phyloP scores from a whole-genome alignment of 768 basidiomycete genomes.

The Coprinellus micaceus region DNA sequence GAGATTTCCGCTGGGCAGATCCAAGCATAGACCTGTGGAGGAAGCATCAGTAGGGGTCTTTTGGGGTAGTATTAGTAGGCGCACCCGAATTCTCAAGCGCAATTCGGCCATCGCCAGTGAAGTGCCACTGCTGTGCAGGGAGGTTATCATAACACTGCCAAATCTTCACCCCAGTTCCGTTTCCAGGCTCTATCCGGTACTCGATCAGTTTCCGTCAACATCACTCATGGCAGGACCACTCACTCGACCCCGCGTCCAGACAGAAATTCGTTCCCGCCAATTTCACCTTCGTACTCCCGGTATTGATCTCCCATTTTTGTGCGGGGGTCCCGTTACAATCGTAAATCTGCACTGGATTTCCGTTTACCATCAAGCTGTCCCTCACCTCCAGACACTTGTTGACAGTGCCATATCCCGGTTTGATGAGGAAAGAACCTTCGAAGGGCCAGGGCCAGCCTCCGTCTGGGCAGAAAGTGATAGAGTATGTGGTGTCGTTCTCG shows the following conservation, averaged over 20 bases:
- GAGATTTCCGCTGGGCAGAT: neutral
- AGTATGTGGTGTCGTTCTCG: slow-evolving; percentile 15
- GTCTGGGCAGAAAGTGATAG: slow-evolving; percentile 24
- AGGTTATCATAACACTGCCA: slow-evolving; percentile 27
- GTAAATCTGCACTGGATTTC: slow-evolving; percentile 33
- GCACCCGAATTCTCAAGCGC: slow-evolving; percentile 11
- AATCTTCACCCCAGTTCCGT: slow-evolving; percentile 28
- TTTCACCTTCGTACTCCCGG: slow-evolving; percentile 14
- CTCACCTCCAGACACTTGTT: slow-evolving; percentile 33
- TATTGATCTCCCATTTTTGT: slow-evolving; percentile 19
- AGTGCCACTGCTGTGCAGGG: slow-evolving; percentile 27
- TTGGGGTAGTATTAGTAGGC: neutral
- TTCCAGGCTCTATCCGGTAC: slow-evolving; percentile 24
- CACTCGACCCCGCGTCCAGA: slow-evolving; percentile 17
- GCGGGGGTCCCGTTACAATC: slow-evolving; percentile 24
- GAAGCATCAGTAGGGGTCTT: neutral
- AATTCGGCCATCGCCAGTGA: slow-evolving; percentile 24
- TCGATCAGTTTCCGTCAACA: too few relatives aligned
- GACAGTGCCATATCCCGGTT: slow-evolving; percentile 9
- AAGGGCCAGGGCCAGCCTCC: slow-evolving; percentile 21
- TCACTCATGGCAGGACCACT: too few relatives aligned
- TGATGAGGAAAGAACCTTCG: slow-evolving; percentile 13
- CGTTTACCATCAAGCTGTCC: slow-evolving; percentile 24
- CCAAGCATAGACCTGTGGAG: neutral
- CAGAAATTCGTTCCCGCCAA: slow-evolving; percentile 21